Evolutionary conservation across 345 rosid genomes (phyloP).

Genomic region (Linum trigynum): DNA sequence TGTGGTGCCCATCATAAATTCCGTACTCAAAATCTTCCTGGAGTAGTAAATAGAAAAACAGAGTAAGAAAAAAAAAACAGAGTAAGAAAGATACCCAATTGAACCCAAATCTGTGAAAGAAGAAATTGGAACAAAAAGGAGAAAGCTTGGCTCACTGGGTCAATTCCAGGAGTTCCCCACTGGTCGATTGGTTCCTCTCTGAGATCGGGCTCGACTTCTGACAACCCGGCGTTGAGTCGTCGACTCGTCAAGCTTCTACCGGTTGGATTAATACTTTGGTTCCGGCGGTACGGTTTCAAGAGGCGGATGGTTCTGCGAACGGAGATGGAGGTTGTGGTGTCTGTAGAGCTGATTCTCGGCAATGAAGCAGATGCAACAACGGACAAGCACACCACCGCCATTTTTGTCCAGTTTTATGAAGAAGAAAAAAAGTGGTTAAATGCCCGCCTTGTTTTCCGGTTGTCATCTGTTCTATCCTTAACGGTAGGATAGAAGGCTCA

Average conservation of each 20-base stretch:
- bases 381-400: slow-evolving; percentile 33
- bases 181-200: slow-evolving; percentile 74
- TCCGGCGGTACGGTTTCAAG: slow-evolving; percentile 15
- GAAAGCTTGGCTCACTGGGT: slow-evolving; percentile 28
- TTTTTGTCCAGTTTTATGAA: slow-evolving; percentile 10
- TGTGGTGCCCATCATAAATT: slow-evolving; percentile 71
- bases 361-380: slow-evolving; percentile 35
- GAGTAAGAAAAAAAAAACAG: neutral
- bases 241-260: slow-evolving; percentile 21
- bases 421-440: neutral
- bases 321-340: slow-evolving; percentile 6
- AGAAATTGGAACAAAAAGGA: neutral
- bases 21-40: slow-evolving; percentile 84
- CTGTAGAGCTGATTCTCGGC: slow-evolving; percentile 28
- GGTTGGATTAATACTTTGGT: neutral
- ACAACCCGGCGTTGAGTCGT: slow-evolving; percentile 43
- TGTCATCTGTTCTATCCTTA: neutral
- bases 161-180: slow-evolving; percentile 51
- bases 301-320: slow-evolving; percentile 10
- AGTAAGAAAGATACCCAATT: neutral
- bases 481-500: neutral
- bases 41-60: slow-evolving; percentile 1
- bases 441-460: slow-evolving; percentile 6
- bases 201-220: slow-evolving; percentile 76
- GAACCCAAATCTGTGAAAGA: neutral